Percentiles rank a stretch among this genome's conserved stretches.
phyloP scores from a whole-genome alignment of 176 grass and related monocot genomes.

The Elymus sibiricus region DNA sequence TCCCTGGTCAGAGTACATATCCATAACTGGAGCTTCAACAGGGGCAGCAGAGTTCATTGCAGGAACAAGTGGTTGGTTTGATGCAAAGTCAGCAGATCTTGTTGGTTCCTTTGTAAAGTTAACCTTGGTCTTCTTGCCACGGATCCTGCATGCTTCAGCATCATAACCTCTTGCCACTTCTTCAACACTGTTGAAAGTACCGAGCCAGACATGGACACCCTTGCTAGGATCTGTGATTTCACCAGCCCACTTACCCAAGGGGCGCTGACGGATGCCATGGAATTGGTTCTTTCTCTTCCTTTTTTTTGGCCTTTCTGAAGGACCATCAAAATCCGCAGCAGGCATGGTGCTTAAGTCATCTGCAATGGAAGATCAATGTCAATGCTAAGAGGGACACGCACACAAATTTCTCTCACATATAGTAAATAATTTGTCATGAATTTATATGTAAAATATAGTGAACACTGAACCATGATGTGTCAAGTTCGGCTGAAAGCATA shows the following conservation, averaged over 20 bases:
- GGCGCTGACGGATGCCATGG: slow-evolving; percentile 85
- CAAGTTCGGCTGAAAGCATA: no score
- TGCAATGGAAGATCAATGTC: neutral
- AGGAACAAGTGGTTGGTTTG: no score
- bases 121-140: slow-evolving; percentile 91
- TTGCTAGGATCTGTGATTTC: slow-evolving; percentile 92
- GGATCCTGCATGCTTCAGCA: slow-evolving; percentile 74
- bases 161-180: slow-evolving; percentile 97
- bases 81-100: neutral
- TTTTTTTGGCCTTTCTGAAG: no score
- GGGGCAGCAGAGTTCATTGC: no score
- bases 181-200: slow-evolving; percentile 91
- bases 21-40: no score
- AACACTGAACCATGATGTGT: no score
- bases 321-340: no score
- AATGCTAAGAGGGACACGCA: neutral
- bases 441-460: no score
- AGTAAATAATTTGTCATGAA: no score
- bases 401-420: neutral
- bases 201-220: slow-evolving; percentile 90
- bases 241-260: slow-evolving; percentile 99
- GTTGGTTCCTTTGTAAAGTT: slow-evolving; percentile 64
- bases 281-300: slow-evolving; percentile 42
- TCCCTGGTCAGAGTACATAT: no score
- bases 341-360: no score